These are phyloP conservation scores for Abrus precatorius DNA, from an alignment of 306 rosid genomes.

Conservation along the genomic window DNA sequence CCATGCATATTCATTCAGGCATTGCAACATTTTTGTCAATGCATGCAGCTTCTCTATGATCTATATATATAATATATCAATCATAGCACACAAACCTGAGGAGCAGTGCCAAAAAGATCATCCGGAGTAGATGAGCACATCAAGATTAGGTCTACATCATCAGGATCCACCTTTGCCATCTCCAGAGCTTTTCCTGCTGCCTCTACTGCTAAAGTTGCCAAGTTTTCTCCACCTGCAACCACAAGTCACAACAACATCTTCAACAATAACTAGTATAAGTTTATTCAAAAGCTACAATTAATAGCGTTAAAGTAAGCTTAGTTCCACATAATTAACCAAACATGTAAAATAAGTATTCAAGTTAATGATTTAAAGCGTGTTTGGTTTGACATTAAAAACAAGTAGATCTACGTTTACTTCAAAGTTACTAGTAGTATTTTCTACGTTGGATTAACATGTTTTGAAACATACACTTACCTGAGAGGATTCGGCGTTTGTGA, in stretches of 20 bases:
- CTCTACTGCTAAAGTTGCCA: conserved; percentile 71
- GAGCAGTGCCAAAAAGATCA: conserved; percentile 95
- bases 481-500: conserved; percentile 78
- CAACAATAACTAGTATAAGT: conserved; percentile 18
- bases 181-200: conserved; percentile 87
- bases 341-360: no score
- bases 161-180: conserved; percentile 91
- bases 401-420: no score
- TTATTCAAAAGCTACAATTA: no score
- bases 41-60: no score
- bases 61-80: conserved; percentile 7
- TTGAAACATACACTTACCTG: conserved; percentile 65
- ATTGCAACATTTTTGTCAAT: no score
- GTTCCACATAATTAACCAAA: no score
- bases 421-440: no score
- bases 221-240: conserved; percentile 72
- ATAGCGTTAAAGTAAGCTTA: no score
- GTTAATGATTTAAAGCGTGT: no score
- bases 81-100: conserved; percentile 70
- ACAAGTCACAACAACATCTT: conserved; percentile 16
- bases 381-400: no score
- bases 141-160: conserved; percentile 88
- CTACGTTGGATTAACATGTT: not conserved
- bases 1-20: no score
- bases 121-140: conserved; percentile 98